Percentiles rank a stretch among this genome's conserved stretches.
Evolutionary conservation across 2,329 filamentous ascomycete genomes (phyloP).

Genomic region (Madurella fahalii): DNA sequence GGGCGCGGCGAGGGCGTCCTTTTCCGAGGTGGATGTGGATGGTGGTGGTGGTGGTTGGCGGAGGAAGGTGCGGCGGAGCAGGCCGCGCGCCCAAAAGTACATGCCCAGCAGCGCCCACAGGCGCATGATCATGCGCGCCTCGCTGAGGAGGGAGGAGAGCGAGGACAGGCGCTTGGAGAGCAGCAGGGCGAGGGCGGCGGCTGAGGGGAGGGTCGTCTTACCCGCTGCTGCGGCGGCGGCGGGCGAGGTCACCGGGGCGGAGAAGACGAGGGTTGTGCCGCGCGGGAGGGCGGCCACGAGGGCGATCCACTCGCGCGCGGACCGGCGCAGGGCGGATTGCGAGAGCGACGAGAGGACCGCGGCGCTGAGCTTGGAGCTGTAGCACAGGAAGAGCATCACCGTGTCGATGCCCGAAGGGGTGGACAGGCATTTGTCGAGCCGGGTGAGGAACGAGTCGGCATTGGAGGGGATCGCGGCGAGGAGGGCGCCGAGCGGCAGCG

Average conservation of each 20-base stretch:
- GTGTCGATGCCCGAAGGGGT: constrained; percentile 67
- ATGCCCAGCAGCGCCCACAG: constrained; percentile 75
- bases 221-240: constrained; percentile 22
- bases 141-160: constrained; percentile 62
- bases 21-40: constrained; percentile 22
- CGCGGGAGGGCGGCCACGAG: constrained; percentile 49
- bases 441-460: constrained; percentile 51
- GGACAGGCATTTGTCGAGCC: constrained; percentile 60
- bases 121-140: constrained; percentile 68
- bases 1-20: constrained; percentile 36
- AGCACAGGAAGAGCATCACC: constrained; percentile 64
- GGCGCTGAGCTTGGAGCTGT: constrained; percentile 56
- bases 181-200: constrained; percentile 43
- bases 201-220: constrained; percentile 22
- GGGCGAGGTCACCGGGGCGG: constrained; percentile 33
- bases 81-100: constrained; percentile 60
- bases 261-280: constrained; percentile 43
- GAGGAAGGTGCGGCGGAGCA: constrained; percentile 37
- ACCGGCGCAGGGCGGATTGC: constrained; percentile 53
- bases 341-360: constrained; percentile 49
- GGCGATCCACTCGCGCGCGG: constrained; percentile 49
- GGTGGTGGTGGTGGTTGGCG: constrained; percentile 23
- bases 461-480: constrained; percentile 37
- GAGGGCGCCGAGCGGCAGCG: constrained; percentile 27
- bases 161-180: constrained; percentile 52